Evolutionary conservation across 208 protist species (phyloP).

Genomic region (Angomonas deanei): DNA sequence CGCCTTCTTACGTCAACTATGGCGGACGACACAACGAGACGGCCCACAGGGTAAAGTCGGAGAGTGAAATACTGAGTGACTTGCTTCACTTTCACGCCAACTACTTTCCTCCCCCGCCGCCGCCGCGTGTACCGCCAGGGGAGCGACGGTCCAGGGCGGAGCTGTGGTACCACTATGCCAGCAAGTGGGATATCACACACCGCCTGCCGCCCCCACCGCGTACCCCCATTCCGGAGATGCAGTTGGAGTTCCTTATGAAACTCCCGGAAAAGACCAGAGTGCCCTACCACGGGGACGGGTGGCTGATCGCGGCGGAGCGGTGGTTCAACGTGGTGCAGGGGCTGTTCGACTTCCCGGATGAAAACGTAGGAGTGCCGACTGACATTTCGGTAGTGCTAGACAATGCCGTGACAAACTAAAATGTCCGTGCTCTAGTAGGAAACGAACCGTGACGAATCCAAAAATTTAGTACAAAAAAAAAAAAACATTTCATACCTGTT

Average conservation of each 20-base stretch:
- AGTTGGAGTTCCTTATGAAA: constrained; percentile 42
- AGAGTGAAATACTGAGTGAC: constrained; percentile 67
- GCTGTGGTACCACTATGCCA: constrained; percentile 77
- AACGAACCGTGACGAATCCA: neutral
- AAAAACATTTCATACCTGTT: neutral
- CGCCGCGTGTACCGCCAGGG: constrained; percentile 32
- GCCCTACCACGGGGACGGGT: constrained; percentile 66
- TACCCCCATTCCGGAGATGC: constrained; percentile 72
- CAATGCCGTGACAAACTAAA: constrained; percentile 26
- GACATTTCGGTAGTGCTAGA: constrained; percentile 29
- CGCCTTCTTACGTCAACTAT: neutral
- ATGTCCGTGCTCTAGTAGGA: neutral
- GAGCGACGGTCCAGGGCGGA: constrained; percentile 41
- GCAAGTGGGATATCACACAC: constrained; percentile 80
- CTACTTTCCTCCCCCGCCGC: constrained; percentile 75
- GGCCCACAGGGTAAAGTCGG: constrained; percentile 27
- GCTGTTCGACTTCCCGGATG: constrained; percentile 68
- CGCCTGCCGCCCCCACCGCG: constrained; percentile 71
- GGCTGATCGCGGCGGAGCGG: constrained; percentile 54
- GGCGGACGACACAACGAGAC: neutral
- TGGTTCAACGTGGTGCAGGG: constrained; percentile 58
- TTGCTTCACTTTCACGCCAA: constrained; percentile 76
- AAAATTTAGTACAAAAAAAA: neutral
- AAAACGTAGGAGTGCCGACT: constrained; percentile 32
- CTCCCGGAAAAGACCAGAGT: constrained; percentile 43